These are phyloP conservation scores for Annona cherimola DNA, from an alignment of 164 flowering plant genomes.

Conservation along the genomic window DNA sequence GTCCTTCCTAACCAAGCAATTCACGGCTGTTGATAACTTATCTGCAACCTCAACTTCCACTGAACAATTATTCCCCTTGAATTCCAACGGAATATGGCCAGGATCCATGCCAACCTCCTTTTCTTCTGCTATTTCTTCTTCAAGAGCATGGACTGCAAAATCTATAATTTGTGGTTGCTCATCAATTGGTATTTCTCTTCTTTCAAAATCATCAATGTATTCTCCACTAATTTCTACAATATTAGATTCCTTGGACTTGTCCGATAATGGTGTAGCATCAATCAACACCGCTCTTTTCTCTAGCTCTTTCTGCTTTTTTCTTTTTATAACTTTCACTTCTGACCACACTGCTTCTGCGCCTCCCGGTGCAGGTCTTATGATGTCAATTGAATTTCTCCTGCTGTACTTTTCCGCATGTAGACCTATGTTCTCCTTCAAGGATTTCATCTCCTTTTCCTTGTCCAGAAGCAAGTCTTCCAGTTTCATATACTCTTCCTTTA, in stretches of 20 bases:
- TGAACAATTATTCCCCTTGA: slow-evolving; percentile 7
- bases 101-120: slow-evolving; percentile 19
- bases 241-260: not conserved
- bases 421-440: slow-evolving; percentile 38
- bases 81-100: slow-evolving; percentile 16
- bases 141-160: slow-evolving; percentile 30
- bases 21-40: slow-evolving; percentile 20
- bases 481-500: slow-evolving; percentile 52
- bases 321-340: slow-evolving; percentile 40
- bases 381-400: slow-evolving; percentile 19
- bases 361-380: slow-evolving; percentile 16
- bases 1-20: slow-evolving; percentile 22
- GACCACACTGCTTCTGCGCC: slow-evolving; percentile 35
- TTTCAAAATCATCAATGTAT: slow-evolving; percentile 7
- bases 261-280: slow-evolving; percentile 1
- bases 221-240: not conserved
- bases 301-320: slow-evolving; percentile 34
- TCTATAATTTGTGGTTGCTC: slow-evolving; percentile 19
- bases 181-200: slow-evolving; percentile 14
- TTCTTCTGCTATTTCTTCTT: slow-evolving; percentile 35
- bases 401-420: slow-evolving; percentile 19
- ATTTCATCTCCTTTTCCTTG: slow-evolving; percentile 49
- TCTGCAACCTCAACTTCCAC: slow-evolving; percentile 18
- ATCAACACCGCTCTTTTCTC: slow-evolving; percentile 23
- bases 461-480: slow-evolving; percentile 48